phyloP scores from a whole-genome alignment of 768 basidiomycete genomes.

The Termitomyces heimii region DNA sequence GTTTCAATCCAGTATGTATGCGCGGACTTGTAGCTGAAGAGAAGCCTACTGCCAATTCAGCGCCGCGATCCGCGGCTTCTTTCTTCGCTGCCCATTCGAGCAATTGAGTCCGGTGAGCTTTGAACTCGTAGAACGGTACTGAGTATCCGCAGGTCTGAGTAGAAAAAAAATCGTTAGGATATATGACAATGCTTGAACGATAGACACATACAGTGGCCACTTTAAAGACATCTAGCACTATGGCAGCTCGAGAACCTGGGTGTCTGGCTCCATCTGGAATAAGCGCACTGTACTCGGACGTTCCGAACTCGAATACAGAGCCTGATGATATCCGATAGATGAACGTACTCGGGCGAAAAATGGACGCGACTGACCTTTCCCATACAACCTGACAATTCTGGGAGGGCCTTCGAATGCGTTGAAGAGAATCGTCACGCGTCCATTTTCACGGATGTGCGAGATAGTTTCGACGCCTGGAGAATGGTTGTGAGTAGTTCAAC shows the following conservation, averaged over 20 bases:
- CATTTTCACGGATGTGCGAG: conserved; percentile 54
- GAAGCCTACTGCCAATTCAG: conserved; percentile 16
- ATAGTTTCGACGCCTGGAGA: conserved; percentile 34
- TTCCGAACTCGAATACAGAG: conserved; percentile 56
- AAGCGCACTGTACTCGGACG: conserved; percentile 50
- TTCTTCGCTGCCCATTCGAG: conserved; percentile 42
- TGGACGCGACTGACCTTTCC: conserved; percentile 38
- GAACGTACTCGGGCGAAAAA: background rate
- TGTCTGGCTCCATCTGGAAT: conserved; percentile 41
- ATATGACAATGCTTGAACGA: background rate
- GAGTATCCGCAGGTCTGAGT: conserved; percentile 62
- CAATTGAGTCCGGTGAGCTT: conserved; percentile 49
- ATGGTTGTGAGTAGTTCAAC: background rate
- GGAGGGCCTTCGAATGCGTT: conserved; percentile 58
- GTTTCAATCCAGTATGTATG: conserved; percentile 38
- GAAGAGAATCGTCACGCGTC: conserved; percentile 56
- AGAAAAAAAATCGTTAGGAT: background rate
- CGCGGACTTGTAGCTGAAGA: conserved; percentile 15
- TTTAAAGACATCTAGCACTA: conserved; percentile 55
- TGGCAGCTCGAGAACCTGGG: conserved; percentile 56
- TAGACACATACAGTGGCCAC: conserved; percentile 38
- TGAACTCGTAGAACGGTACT: conserved; percentile 56
- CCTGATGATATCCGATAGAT: conserved; percentile 28
- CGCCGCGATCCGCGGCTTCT: conserved; percentile 34
- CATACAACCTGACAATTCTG: conserved; percentile 52